Conservation (phyloP, 495 filamentous ascomycete genomes). For the Penicillium arizonense region DNA sequence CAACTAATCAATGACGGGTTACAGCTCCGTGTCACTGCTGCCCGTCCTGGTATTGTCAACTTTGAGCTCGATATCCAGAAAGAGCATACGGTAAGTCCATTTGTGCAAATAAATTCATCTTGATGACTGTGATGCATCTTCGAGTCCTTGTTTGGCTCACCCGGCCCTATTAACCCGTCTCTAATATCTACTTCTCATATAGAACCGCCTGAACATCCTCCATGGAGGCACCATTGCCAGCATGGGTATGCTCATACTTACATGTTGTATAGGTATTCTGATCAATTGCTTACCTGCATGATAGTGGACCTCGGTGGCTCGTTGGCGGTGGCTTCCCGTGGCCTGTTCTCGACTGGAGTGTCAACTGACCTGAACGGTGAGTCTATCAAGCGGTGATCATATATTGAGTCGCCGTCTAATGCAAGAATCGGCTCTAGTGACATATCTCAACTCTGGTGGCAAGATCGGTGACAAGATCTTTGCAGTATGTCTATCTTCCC, state of each 20-base stretch:
- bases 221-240: slow-evolving; percentile 95
- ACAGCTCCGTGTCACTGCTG: slow-evolving; percentile 75
- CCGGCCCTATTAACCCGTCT: neutral
- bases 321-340: slow-evolving; percentile 86
- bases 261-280: neutral
- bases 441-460: slow-evolving; percentile 82
- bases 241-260: slow-evolving; percentile 56
- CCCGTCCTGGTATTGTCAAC: slow-evolving; percentile 73
- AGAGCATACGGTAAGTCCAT: slow-evolving; percentile 73
- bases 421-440: slow-evolving; percentile 54
- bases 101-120: too few species aligned
- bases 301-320: slow-evolving; percentile 89
- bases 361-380: slow-evolving; percentile 88
- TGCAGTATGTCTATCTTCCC: slow-evolving; percentile 43
- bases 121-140: neutral
- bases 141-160: neutral
- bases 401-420: neutral
- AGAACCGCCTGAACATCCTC: slow-evolving; percentile 88
- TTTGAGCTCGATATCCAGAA: slow-evolving; percentile 86
- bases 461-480: slow-evolving; percentile 74
- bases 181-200: slow-evolving; percentile 7
- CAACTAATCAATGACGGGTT: slow-evolving; percentile 3
- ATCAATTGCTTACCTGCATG: slow-evolving; percentile 1
- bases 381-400: slow-evolving; percentile 8
- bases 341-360: slow-evolving; percentile 85